Percentiles rank a stretch among this genome's conserved stretches.
phyloP scores from a whole-genome alignment of 2,329 filamentous ascomycete species.

The Aspergillus awamori region DNA sequence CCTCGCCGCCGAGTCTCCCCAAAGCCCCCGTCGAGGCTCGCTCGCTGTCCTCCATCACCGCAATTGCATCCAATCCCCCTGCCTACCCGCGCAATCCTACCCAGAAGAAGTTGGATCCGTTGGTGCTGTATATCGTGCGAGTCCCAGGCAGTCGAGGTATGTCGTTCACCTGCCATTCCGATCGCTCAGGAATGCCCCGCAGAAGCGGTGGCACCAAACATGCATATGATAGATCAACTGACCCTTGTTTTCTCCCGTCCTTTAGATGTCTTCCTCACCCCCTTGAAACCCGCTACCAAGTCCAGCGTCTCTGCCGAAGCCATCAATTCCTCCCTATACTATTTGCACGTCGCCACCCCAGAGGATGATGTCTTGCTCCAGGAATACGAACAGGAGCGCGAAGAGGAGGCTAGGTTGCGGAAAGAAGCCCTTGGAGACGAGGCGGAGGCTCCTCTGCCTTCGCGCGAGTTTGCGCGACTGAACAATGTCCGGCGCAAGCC shows the following conservation, averaged over 20 bases:
- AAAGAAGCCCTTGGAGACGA: constrained; percentile 29
- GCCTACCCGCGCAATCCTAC: constrained; percentile 78
- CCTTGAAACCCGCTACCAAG: constrained; percentile 83
- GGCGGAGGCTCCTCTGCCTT: constrained; percentile 22
- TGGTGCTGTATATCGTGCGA: constrained; percentile 87
- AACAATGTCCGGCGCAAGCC: constrained; percentile 46
- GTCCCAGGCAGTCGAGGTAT: constrained; percentile 88
- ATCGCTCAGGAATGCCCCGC: constrained; percentile 12
- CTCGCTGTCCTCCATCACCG: constrained; percentile 78
- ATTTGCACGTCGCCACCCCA: constrained; percentile 75
- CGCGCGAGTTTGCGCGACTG: constrained; percentile 36
- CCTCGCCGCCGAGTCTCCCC: constrained; percentile 17
- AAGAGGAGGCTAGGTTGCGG: constrained; percentile 30
- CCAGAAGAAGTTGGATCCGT: constrained; percentile 67
- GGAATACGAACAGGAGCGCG: constrained; percentile 42
- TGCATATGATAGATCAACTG: constrained; percentile 13
- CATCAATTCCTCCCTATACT: constrained; percentile 86
- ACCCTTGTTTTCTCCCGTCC: constrained; percentile 11
- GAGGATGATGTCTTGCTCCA: constrained; percentile 54
- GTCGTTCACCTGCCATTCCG: constrained; percentile 4
- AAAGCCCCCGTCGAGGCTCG: constrained; percentile 68
- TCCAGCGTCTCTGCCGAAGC: constrained; percentile 82
- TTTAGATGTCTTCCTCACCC: constrained; percentile 86
- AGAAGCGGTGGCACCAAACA: constrained; percentile 1
- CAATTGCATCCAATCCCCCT: constrained; percentile 82